Conservation (phyloP, 2,329 filamentous ascomycete genomes). For the Calonectria montana region DNA sequence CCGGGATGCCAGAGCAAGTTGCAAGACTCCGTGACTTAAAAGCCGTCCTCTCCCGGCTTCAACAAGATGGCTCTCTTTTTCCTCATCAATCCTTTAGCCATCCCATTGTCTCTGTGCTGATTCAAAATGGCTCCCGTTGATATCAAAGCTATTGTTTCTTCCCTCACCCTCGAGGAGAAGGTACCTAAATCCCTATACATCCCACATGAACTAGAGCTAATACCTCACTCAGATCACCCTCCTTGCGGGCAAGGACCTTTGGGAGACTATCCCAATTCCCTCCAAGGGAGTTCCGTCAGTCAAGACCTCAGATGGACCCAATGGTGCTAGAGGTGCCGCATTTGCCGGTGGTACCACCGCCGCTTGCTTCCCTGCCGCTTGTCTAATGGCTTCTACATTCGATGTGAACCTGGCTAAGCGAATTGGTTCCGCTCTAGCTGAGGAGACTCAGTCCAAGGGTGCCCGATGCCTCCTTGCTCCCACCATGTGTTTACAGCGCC, state of each 20-base stretch:
- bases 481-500: slow-evolving; percentile 44
- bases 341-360: slow-evolving; percentile 39
- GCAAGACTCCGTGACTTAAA: slow-evolving; percentile 26
- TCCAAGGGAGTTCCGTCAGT: slow-evolving; percentile 38
- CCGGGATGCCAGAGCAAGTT: slow-evolving; percentile 3
- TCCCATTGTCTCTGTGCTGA: slow-evolving; percentile 7
- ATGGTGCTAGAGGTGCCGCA: slow-evolving; percentile 41
- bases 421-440: slow-evolving; percentile 69
- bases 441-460: slow-evolving; percentile 68
- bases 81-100: slow-evolving; percentile 19
- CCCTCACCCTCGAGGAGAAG: slow-evolving; percentile 47
- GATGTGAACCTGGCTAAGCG: slow-evolving; percentile 67
- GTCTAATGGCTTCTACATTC: slow-evolving; percentile 70
- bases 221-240: slow-evolving; percentile 33
- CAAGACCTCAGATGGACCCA: slow-evolving; percentile 42
- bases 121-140: slow-evolving; percentile 41
- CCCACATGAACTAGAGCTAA: slow-evolving; percentile 12
- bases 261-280: slow-evolving; percentile 41
- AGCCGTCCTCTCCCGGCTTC: slow-evolving; percentile 28
- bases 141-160: slow-evolving; percentile 42
- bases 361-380: slow-evolving; percentile 45
- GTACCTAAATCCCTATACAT: slow-evolving; percentile 25
- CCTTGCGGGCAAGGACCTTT: slow-evolving; percentile 41
- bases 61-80: slow-evolving; percentile 21
- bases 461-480: slow-evolving; percentile 70